Base-by-base conservation (phyloP, 164 flowering plant species). In the Santalum album region DNA sequence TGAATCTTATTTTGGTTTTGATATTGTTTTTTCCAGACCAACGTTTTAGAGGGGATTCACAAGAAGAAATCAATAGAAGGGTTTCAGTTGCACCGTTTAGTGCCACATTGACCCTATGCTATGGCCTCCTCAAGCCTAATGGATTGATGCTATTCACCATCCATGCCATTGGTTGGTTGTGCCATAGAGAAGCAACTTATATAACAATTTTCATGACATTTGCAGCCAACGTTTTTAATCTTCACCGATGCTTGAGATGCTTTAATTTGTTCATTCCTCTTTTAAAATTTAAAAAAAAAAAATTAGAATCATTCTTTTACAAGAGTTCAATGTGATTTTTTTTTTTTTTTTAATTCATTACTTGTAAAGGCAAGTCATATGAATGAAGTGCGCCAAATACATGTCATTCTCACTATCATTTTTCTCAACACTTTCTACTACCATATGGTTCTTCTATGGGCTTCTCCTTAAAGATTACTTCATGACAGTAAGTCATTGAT, bases 361-460 rank as follows among this genome's bases (percentile, higher is more conserved):
- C 12, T 49, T 63, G 73, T 83, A 87, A 90, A 81, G 76, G 59
- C 65, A 42, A 2, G 96, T 87, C 1, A 78, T 87, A 14, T 70
- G 58, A 54, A 81, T 90, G 0, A 84, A 76, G 62, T 82, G 90
- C 35, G 92, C 83, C 0, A 87, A 84, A 24, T 79, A 50, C 75
- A 78, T 87, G 96, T 87, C 96, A 19, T 62, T 87, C 25, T 20
- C 69, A 3, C 64, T 85, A 6, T 88, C 96, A n/a, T 74, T 83
- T 44, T 78, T 61, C 67, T 74, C 83, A 36, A 80, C 90, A 0
- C 48, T 88, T 1, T 72, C 84, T 27, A 83, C 96, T 6, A 54
- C 72, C 23, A 61, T 78, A 73, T 87, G 96, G 96, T 87, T 87
- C 69, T 74, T 68, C 64, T 84, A 84, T 48, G 92, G 92, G 23